Evolutionary conservation across 2,329 filamentous ascomycete genomes (phyloP), one percentile per base, ranked within the genome.

Genomic region (Chaetothyriales sp.): DNA sequence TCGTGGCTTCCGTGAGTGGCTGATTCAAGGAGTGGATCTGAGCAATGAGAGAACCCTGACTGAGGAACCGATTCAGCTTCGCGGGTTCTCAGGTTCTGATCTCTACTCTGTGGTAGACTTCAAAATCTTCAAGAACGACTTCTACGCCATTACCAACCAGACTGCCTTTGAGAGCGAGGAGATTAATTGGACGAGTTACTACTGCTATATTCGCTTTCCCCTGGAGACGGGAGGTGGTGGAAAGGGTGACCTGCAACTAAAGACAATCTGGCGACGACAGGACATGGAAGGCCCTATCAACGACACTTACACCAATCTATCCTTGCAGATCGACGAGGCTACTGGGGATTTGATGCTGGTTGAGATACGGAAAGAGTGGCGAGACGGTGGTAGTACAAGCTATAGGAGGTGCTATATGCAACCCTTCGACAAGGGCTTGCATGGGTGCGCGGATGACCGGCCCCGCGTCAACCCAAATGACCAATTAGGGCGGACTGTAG

Each of bases 61-160:
- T 0, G 58, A 68, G 9, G 71, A 70, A 43, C 63, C 66, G 5
- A 62, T 83, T 4, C 69, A 78, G 33, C 67, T 86, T 2, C 67
- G 75, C 40, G 72, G 79, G 20, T 71, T 85, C 52, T 75, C 77
- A 44, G 84, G 82, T 1, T 75, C 72, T 18, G 82, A 85, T 46
- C 73, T 88, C 29, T 82, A 81, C 5, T 77, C 76, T 9, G 81
- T 78, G 0, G 71, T 86, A n/a, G 84, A 78, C 54, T 89, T 89
- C 61, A 82, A 85, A 54, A 77, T 89, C 18, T 72, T 85, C 54
- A 72, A 80, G 40, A 74, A 71, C 8, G 72, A 80, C 58, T 80
- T 89, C 43, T 89, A 89, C 58, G 82, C 77, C 0, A 67, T 89
- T 5, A 85, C 84, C 0, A 89, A 80, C 56, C 76, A 81, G 57